A percentile compares a stretch with the other conserved stretches of the same genome.
These are phyloP conservation scores for Orbilia javanica DNA, from an alignment of 2,329 filamentous ascomycete species.

Conservation along the genomic window DNA sequence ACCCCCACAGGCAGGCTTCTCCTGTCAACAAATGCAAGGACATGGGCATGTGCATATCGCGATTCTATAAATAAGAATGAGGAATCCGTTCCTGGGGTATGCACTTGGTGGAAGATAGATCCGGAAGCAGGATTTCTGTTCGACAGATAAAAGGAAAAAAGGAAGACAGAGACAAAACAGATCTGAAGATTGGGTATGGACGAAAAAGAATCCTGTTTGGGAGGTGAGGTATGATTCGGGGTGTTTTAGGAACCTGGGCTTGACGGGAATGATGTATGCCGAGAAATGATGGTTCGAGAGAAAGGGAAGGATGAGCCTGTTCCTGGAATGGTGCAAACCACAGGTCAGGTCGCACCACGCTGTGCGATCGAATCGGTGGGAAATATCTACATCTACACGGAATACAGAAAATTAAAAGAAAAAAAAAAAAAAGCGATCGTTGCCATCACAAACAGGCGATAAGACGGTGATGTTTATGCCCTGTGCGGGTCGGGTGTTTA, in stretches of 20 bases:
- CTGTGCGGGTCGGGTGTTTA: slow-evolving; percentile 1
- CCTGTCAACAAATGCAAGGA: too few relatives aligned
- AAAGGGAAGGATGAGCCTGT: background rate
- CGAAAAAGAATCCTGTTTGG: background rate
- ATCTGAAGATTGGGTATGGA: slow-evolving; percentile 1
- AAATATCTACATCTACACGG: too few relatives aligned
- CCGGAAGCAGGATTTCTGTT: background rate
- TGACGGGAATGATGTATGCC: slow-evolving; percentile 46
- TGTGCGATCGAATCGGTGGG: slow-evolving; percentile 3
- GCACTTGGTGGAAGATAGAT: too few relatives aligned
- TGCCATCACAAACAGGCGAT: too few relatives aligned
- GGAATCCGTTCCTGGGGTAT: too few relatives aligned
- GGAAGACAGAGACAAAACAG: too few relatives aligned
- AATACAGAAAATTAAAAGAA: too few relatives aligned
- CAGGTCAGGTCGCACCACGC: background rate
- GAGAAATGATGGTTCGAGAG: slow-evolving; percentile 21
- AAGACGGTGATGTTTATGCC: background rate
- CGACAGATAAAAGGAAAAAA: background rate
- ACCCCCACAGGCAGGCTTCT: too few relatives aligned
- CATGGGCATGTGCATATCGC: too few relatives aligned
- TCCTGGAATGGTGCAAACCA: slow-evolving; percentile 6
- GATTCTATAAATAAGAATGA: too few relatives aligned
- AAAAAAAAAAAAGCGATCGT: too few relatives aligned
- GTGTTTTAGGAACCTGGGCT: background rate
- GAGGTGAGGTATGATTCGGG: background rate